phyloP scores from a whole-genome alignment of 768 basidiomycete species.

The Tylopilus vinaceipallidus region DNA sequence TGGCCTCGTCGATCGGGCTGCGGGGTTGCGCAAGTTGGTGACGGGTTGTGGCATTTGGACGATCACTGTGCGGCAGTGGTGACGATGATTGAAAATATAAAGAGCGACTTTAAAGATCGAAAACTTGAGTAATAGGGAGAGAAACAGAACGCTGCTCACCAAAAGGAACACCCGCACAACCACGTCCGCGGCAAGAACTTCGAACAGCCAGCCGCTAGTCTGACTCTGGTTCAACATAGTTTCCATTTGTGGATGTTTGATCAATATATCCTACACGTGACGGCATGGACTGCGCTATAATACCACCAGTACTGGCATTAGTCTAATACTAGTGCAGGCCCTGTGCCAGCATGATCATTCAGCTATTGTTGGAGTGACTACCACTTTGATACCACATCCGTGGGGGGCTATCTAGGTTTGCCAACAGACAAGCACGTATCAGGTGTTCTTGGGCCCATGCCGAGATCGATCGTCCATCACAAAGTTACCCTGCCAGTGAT shows the following conservation, averaged over 20 bases:
- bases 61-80: not conserved
- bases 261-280: conserved; percentile 18
- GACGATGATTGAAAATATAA: not conserved
- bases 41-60: conserved; percentile 13
- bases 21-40: conserved; percentile 9
- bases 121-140: not conserved
- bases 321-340: no score
- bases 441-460: no score
- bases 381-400: no score
- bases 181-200: conserved; percentile 1
- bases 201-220: conserved; percentile 19
- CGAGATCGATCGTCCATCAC: no score
- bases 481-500: no score
- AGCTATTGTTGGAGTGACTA: no score
- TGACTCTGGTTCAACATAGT: conserved; percentile 15
- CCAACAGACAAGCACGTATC: no score
- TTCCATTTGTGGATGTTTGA: conserved; percentile 22
- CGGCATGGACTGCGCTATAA: no score
- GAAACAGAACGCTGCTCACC: conserved; percentile 10
- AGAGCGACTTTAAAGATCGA: conserved; percentile 14
- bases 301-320: no score
- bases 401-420: no score
- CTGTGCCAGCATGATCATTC: no score
- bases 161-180: conserved; percentile 3
- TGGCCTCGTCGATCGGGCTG: conserved; percentile 17